Evolutionary conservation across 495 filamentous ascomycete species (phyloP), one percentile per base, ranked within the genome.

Genomic region (Trypethelium eluteriae): DNA sequence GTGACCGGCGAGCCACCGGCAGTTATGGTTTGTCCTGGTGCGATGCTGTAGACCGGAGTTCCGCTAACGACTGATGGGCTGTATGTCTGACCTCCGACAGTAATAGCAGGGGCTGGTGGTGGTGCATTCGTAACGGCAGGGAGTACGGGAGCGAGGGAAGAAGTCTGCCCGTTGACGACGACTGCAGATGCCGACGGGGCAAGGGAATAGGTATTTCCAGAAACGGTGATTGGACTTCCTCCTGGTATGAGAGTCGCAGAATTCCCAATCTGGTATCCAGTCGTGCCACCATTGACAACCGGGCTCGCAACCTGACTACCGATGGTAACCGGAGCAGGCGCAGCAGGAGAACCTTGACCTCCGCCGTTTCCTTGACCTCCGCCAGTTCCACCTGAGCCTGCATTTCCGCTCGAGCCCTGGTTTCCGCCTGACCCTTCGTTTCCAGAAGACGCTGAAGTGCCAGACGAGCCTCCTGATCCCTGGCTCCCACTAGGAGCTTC

Each of bases 201-300:
- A n/a, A 47, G 38, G 4, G 62, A 41, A 14, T 16, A 38, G 16
- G 63, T 62, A 25, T 35, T 49, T 18, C 61, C 66, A 36, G 62
- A 59, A 39, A 63, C 38, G 10, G 62, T 62, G 25, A 56, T 39
- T 6, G 66, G 66, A 16, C 74, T 73, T 5, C 76, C 76, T 2
- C 65, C 65, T 7, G 65, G 65, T 18, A 50, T 36, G 18, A 66
- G 38, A 7, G 50, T 59, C 36, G 53, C 53, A 7, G 53, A 59
- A 36, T 32, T 59, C 36, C 53, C 53, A 36, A 59, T 59, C 32
- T 59, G 53, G 32, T 59, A 59, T 36, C 53, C 53, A 35, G 53
- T 59, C 53, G 53, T 59, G 5, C 53, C 53, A 4, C 53, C 53
- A 18, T 36, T 59, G 5, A 59, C 53, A 11, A 36, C 32, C 7